Evolutionary conservation across 1,284 basidiomycete species (phyloP).

Genomic region (Malassezia psittaci): DNA sequence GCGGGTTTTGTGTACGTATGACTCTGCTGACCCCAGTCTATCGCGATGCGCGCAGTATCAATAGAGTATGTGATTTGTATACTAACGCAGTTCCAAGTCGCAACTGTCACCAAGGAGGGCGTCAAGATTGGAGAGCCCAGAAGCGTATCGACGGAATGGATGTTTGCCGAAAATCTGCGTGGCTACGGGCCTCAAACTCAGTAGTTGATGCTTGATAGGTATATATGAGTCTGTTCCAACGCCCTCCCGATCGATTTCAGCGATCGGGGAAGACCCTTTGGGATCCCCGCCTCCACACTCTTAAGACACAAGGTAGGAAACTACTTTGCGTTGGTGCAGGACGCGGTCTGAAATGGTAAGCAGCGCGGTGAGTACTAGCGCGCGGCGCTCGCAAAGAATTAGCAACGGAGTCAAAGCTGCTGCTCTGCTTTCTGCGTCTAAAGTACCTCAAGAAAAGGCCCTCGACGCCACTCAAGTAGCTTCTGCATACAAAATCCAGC

Average conservation of each 20-base stretch:
- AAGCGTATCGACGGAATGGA: conserved; percentile 70
- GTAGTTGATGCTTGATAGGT: conserved; percentile 11
- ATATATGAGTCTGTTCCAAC: no score
- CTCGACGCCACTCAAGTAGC: no score
- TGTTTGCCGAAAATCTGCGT: conserved; percentile 79
- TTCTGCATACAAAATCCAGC: no score
- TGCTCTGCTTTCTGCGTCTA: background rate
- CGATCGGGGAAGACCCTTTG: no score
- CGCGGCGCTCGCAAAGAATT: conserved; percentile 9
- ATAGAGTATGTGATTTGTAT: conserved; percentile 62
- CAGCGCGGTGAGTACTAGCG: background rate
- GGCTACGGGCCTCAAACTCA: conserved; percentile 53
- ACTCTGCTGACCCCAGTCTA: conserved; percentile 55
- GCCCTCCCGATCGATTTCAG: no score
- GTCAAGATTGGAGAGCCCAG: conserved; percentile 70
- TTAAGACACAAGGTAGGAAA: no score
- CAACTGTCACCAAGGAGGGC: conserved; percentile 70
- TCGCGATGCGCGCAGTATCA: conserved; percentile 85
- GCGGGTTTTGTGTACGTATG: conserved; percentile 63
- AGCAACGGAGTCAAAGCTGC: background rate
- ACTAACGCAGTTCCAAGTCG: conserved; percentile 73
- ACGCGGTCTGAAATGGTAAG: background rate
- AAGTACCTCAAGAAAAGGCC: no score
- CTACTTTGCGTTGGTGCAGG: background rate
- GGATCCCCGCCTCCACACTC: no score